These are phyloP conservation scores for Lactifluus pinguis DNA, from an alignment of 768 basidiomycete genomes.

Conservation along the genomic window DNA sequence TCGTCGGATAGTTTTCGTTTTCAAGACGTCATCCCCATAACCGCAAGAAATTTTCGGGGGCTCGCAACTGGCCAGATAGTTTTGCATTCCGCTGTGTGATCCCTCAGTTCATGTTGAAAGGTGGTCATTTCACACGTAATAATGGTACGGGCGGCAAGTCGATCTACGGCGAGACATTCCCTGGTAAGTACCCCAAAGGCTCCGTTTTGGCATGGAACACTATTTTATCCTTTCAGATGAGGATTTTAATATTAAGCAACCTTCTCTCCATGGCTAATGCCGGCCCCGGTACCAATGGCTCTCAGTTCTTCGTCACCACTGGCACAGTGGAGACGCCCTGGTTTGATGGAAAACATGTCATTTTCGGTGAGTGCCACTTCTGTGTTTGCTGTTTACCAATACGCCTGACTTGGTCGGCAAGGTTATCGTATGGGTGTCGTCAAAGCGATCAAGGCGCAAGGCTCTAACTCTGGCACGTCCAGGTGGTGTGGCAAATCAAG, in stretches of 20 bases:
- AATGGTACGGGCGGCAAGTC: constrained; percentile 74
- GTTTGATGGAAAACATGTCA: constrained; percentile 80
- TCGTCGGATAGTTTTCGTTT: constrained; percentile 67
- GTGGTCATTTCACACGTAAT: constrained; percentile 68
- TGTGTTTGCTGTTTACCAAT: background rate
- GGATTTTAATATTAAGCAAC: constrained; percentile 73
- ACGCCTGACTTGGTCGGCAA: constrained; percentile 31
- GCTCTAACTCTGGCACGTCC: constrained; percentile 34
- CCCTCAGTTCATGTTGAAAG: constrained; percentile 82
- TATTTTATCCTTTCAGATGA: constrained; percentile 46
- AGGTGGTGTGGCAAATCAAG: too few relatives aligned
- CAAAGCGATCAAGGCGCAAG: constrained; percentile 34
- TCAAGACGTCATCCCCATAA: constrained; percentile 73
- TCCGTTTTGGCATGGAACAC: background rate
- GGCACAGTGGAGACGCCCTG: constrained; percentile 58
- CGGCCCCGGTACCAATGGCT: constrained; percentile 77
- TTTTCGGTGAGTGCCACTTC: constrained; percentile 51
- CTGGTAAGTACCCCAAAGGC: constrained; percentile 34
- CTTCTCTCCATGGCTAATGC: constrained; percentile 77
- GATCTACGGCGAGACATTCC: constrained; percentile 63
- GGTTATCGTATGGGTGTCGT: constrained; percentile 54
- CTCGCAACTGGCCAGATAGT: constrained; percentile 65
- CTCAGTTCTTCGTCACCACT: constrained; percentile 89
- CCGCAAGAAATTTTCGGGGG: constrained; percentile 81
- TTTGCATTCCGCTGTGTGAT: constrained; percentile 86